Evolutionary conservation across 441 rosid genomes (phyloP), one percentile per base, ranked within the genome.

Genomic region (Populus hybrid): DNA sequence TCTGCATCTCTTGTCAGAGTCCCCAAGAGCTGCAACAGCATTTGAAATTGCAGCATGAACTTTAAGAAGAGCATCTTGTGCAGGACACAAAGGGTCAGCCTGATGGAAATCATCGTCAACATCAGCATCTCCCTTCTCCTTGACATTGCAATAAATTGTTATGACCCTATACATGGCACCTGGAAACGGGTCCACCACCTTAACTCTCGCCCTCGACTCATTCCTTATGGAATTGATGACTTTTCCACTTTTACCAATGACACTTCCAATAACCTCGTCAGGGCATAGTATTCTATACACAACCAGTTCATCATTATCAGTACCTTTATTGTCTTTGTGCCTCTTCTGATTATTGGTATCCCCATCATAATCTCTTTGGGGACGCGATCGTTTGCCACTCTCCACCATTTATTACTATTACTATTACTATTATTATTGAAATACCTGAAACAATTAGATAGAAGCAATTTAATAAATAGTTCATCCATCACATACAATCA

Each of bases 271-370:
- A 72, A 94, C 97, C 16, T 80, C 90, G 77, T 81, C 92, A 0
- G 99, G 99, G 77, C 99, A 96, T 65, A 96, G 87, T 76, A 96
- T 93, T 80, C 99, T 91, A 82, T 94, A 96, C 50, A 86, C 88
- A 74, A 94, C 88, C 78, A 93, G 74, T 66, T 92, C 95, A 76
- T 91, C 92, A 33, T 78, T 78, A 36, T 36, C 29, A 36, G n/a
- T 7, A 53, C 69, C 63, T 77, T 86, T 89, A 2, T 89, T 93
- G 68, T 90, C 93, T 68, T 68, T 83, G 10, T 92, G 80, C 77
- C 95, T 88, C 92, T 87, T 96, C 76, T 84, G 93, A 76, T 82
- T 87, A 82, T 84, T 90, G 75, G 69, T 65, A 77, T 91, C 91
- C 16, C 83, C 80, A 26, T 88, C 89, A 76, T 84, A 67, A 74